A percentile compares a stretch with the other conserved stretches of the same genome.
phyloP scores from a whole-genome alignment of 805 yeast species.

The Candida ficus region DNA sequence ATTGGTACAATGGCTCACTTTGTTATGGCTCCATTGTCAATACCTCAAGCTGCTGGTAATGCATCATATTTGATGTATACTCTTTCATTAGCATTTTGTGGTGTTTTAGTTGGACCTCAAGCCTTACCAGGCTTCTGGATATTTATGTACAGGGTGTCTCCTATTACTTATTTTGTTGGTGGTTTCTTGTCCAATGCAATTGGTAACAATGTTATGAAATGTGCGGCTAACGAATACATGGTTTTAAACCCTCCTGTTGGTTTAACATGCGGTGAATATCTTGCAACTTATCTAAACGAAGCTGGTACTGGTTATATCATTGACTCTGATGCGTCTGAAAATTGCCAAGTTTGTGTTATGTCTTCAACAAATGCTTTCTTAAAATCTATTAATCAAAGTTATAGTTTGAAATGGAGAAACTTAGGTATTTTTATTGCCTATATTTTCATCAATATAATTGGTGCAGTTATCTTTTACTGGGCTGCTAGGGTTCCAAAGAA shows the following conservation, averaged over 20 bases:
- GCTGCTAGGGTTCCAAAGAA: conserved; percentile 67
- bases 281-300: conserved; percentile 30
- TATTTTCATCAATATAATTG: conserved; percentile 33
- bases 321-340: conserved; percentile 30
- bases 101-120: conserved; percentile 56
- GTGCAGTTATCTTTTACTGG: conserved; percentile 46
- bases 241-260: conserved; percentile 47
- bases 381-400: conserved; percentile 33
- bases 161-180: conserved; percentile 58
- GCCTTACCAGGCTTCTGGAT: conserved; percentile 69
- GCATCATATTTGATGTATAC: conserved; percentile 50
- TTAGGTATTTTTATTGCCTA: conserved; percentile 48
- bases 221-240: conserved; percentile 44
- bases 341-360: conserved; percentile 58
- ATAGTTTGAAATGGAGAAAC: conserved; percentile 58
- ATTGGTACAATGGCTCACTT: conserved; percentile 52
- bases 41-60: conserved; percentile 59
- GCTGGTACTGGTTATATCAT: conserved; percentile 25
- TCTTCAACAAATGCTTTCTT: conserved; percentile 56
- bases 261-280: conserved; percentile 51
- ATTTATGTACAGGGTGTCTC: conserved; percentile 69
- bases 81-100: conserved; percentile 57
- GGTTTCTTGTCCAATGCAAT: conserved; percentile 51
- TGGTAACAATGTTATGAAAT: conserved; percentile 41
- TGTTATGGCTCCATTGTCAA: conserved; percentile 51